These are phyloP conservation scores for Trypanosoma congolense DNA, from an alignment of 208 protist genomes.

Conservation along the genomic window DNA sequence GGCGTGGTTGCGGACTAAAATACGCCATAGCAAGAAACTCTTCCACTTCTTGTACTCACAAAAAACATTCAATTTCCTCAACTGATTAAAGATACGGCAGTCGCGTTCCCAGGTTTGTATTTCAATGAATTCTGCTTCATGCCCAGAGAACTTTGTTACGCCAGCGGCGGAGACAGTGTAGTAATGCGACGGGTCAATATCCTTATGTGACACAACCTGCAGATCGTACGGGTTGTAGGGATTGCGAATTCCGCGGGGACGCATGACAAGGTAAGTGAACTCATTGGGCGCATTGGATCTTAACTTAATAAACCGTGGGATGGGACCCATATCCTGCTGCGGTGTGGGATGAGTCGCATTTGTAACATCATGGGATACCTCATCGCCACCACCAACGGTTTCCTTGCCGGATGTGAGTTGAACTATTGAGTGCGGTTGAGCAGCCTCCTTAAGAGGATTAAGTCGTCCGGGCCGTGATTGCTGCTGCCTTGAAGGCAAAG, in stretches of 20 bases:
- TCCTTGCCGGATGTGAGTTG: neutral
- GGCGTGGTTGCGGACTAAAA: constrained; percentile 79
- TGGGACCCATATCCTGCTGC: constrained; percentile 13
- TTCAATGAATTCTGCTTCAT: constrained; percentile 90
- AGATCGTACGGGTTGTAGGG: constrained; percentile 94
- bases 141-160: constrained; percentile 91
- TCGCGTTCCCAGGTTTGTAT: constrained; percentile 92
- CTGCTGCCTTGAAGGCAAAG: constrained; percentile 19
- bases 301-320: constrained; percentile 72
- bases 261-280: constrained; percentile 88
- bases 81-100: constrained; percentile 81
- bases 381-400: neutral
- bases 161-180: constrained; percentile 92
- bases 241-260: constrained; percentile 74
- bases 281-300: constrained; percentile 83
- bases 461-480: constrained; percentile 24
- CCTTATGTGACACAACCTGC: constrained; percentile 86
- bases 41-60: constrained; percentile 92
- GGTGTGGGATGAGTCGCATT: neutral
- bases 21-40: constrained; percentile 91
- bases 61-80: constrained; percentile 90
- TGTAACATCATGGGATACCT: neutral
- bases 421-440: neutral
- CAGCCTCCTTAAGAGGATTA: constrained; percentile 18
- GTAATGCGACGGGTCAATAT: constrained; percentile 81